Percentiles rank a stretch among this genome's conserved stretches.
Evolutionary conservation across 768 basidiomycete species (phyloP).

Genomic region (Gyrodon lividus): DNA sequence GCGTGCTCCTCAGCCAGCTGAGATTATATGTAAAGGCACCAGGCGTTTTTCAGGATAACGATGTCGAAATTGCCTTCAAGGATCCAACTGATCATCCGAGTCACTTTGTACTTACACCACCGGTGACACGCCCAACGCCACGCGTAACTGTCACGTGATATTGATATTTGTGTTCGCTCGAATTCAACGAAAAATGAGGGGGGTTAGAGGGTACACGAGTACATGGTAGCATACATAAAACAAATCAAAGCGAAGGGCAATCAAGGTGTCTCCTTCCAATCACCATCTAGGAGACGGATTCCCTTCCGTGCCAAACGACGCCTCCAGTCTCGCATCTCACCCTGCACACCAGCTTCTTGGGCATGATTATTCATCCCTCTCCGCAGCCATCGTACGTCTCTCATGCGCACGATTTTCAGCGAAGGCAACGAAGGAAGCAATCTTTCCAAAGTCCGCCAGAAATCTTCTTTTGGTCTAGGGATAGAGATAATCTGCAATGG

Average conservation of each 20-base stretch:
- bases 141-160: background rate
- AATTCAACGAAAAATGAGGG: background rate
- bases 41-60: background rate
- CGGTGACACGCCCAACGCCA: too few species aligned
- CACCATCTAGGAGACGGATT: conserved; percentile 65
- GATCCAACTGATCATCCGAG: too few species aligned
- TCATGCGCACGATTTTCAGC: conserved; percentile 54
- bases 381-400: conserved; percentile 74
- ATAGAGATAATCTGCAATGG: conserved; percentile 68
- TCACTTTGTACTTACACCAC: too few species aligned
- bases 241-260: background rate
- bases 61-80: too few species aligned
- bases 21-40: background rate
- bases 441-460: conserved; percentile 54
- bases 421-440: conserved; percentile 56
- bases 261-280: conserved; percentile 56
- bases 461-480: conserved; percentile 65
- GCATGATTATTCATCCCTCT: conserved; percentile 65
- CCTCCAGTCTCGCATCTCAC: conserved; percentile 76
- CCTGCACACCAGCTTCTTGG: conserved; percentile 74
- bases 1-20: background rate
- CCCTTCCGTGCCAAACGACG: conserved; percentile 55
- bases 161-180: too few species aligned
- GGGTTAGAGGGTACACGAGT: conserved; percentile 6
- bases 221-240: conserved; percentile 9